Base-by-base conservation (phyloP, 495 filamentous ascomycete species). In the Peziza echinospora region DNA sequence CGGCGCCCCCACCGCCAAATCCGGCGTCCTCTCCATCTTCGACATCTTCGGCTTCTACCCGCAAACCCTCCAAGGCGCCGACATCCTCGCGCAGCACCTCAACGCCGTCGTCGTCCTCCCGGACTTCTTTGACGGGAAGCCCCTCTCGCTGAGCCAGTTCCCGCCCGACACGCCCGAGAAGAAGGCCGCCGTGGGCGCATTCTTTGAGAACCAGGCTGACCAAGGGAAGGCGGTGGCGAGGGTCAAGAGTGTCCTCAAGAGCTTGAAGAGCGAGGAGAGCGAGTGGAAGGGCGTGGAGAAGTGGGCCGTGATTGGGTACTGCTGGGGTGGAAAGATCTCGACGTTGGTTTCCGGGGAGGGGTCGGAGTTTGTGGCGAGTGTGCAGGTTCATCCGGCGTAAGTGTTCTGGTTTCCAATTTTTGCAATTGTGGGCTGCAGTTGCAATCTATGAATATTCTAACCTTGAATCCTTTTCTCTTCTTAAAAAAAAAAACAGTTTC, bases 261-360 rank as follows among this genome's bases (percentile, higher is more conserved):
- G 70, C 46, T 54, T 82, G 26, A 56, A 60, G 52, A 66, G 55
- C 52, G 70, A 65, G 64, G 63, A 70, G 65, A 67, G 70, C 11
- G 26, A 34, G n/a, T 21, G 16, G n/a, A 43, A 19, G 16, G 61
- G 63, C 24, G 76, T 91, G 54, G 67, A 77, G 55, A 77, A 71
- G 24, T 93, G 83, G 84, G 84, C 68, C n/a, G 68, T 84, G 48
- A 60, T 94, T n/a, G 87, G 87, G 63, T 84, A 71, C 72, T 97
- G 87, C 71, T 97, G 86, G 87, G 87, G 87, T 47, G 85, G 80
- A 46, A 92, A 92, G 68, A 73, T 80, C 44, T 65, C 71, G 13
- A 69, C 71, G n/a, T 67, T 82, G n/a, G 64, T 75, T 24, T 64
- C 69, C 3, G 58, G 69, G 19, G 64, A 70, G 24, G 75, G 71